Percentiles rank a stretch among this genome's conserved stretches.
These are phyloP conservation scores for Mycena pura DNA, from an alignment of 768 basidiomycete genomes.

Conservation along the genomic window DNA sequence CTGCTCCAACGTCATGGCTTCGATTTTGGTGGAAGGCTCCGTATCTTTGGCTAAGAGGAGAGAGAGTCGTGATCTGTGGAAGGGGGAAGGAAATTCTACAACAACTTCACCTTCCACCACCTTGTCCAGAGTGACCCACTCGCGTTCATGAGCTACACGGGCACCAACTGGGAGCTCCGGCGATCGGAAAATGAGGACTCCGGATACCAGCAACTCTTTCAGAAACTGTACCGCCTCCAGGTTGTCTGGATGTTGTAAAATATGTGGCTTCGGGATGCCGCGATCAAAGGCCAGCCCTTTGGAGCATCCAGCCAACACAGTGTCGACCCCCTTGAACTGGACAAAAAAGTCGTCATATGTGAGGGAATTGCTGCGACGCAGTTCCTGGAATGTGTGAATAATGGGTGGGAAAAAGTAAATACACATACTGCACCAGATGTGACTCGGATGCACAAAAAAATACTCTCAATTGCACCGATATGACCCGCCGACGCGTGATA, in stretches of 20 bases:
- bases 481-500: not conserved
- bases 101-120: not conserved
- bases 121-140: not conserved
- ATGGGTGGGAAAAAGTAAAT: not conserved
- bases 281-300: not conserved
- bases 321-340: not conserved
- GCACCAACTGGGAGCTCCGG: not conserved
- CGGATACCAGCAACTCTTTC: not conserved
- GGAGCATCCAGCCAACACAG: not conserved
- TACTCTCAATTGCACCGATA: not conserved
- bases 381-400: not conserved
- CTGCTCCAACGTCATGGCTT: not conserved
- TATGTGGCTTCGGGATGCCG: not conserved
- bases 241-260: not conserved
- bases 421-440: not conserved
- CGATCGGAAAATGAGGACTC: not conserved
- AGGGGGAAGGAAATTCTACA: not conserved
- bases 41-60: not conserved
- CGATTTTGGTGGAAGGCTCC: not conserved
- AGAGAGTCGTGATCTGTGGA: not conserved
- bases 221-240: not conserved
- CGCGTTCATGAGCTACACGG: not conserved
- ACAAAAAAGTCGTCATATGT: not conserved
- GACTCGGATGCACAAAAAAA: no score
- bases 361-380: not conserved